Conservation (phyloP, 352 stramenopile genomes). For the Stephanocyclus meneghinianus region DNA sequence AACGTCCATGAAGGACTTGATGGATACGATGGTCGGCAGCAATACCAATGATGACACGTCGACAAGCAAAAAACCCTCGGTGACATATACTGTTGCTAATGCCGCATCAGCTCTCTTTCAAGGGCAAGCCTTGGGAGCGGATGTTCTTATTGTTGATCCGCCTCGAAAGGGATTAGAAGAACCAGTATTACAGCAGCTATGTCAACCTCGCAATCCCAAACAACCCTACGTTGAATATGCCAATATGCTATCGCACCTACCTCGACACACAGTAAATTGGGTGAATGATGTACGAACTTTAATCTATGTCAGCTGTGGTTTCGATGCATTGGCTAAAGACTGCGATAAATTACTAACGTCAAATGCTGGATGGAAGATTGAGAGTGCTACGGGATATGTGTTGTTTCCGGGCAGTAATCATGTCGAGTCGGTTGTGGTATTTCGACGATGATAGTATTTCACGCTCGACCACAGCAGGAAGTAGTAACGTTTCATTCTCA, state of each 20-base stretch:
- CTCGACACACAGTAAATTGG: conserved; percentile 67
- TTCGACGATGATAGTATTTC: conserved; percentile 52
- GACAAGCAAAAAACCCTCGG: conserved; percentile 9
- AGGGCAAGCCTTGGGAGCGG: conserved; percentile 73
- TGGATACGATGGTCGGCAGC: conserved; percentile 21
- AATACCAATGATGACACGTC: conserved; percentile 7
- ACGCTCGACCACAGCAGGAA: not conserved
- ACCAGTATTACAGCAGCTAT: conserved; percentile 75
- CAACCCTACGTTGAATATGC: conserved; percentile 67
- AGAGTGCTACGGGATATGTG: conserved; percentile 84
- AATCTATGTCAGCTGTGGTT: conserved; percentile 88
- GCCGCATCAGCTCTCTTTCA: conserved; percentile 57
- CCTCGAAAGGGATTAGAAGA: conserved; percentile 84
- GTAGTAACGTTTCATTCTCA: no score
- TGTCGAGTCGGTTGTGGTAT: conserved; percentile 86
- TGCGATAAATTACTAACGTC: conserved; percentile 69
- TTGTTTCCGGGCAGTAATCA: conserved; percentile 89
- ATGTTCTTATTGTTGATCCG: conserved; percentile 86
- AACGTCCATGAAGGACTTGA: conserved; percentile 41
- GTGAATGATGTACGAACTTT: conserved; percentile 78
- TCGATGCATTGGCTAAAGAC: conserved; percentile 86
- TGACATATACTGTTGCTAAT: conserved; percentile 63
- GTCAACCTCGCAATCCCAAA: conserved; percentile 64
- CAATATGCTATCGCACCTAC: conserved; percentile 47
- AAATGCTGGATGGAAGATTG: conserved; percentile 79